Conservation (phyloP, 768 basidiomycete species). For the Collybia sp. region DNA sequence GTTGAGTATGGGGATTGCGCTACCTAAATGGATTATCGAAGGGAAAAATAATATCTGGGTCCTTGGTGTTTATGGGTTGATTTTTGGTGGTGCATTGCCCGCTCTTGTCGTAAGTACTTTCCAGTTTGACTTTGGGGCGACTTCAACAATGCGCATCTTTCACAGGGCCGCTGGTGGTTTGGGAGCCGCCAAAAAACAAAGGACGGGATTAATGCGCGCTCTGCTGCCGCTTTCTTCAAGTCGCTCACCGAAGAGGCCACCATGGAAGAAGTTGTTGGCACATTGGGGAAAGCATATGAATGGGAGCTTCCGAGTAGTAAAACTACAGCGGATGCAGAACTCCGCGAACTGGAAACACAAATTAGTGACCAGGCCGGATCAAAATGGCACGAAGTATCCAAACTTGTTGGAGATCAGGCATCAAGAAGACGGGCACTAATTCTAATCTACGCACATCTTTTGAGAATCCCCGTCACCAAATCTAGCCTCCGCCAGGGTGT, state of each 20-base stretch:
- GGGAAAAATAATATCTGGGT: slow-evolving; percentile 91
- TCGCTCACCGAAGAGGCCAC: slow-evolving; percentile 74
- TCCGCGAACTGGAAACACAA: slow-evolving; percentile 47
- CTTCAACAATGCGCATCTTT: background rate
- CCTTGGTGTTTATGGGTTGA: slow-evolving; percentile 76
- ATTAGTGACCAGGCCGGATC: slow-evolving; percentile 43
- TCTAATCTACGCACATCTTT: slow-evolving; percentile 80
- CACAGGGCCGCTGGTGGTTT: slow-evolving; percentile 94
- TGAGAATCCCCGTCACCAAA: slow-evolving; percentile 57
- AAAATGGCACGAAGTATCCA: slow-evolving; percentile 52
- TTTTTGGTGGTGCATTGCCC: slow-evolving; percentile 88
- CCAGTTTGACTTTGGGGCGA: background rate
- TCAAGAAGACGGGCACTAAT: slow-evolving; percentile 54
- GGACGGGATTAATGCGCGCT: slow-evolving; percentile 78
- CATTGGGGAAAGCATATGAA: slow-evolving; percentile 62
- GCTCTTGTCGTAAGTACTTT: slow-evolving; percentile 61
- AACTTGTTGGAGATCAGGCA: slow-evolving; percentile 31
- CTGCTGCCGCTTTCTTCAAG: slow-evolving; percentile 88
- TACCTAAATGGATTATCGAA: slow-evolving; percentile 92
- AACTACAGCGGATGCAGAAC: slow-evolving; percentile 24
- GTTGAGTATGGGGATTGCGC: slow-evolving; percentile 89
- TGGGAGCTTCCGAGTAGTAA: slow-evolving; percentile 43
- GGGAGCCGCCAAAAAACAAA: slow-evolving; percentile 86
- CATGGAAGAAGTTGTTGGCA: slow-evolving; percentile 66
- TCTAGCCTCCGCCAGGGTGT: slow-evolving; percentile 59